Percentiles rank a stretch among this genome's conserved stretches.
phyloP scores from a whole-genome alignment of 2,329 filamentous ascomycete species.

The Coccinonectria pachysandricola region DNA sequence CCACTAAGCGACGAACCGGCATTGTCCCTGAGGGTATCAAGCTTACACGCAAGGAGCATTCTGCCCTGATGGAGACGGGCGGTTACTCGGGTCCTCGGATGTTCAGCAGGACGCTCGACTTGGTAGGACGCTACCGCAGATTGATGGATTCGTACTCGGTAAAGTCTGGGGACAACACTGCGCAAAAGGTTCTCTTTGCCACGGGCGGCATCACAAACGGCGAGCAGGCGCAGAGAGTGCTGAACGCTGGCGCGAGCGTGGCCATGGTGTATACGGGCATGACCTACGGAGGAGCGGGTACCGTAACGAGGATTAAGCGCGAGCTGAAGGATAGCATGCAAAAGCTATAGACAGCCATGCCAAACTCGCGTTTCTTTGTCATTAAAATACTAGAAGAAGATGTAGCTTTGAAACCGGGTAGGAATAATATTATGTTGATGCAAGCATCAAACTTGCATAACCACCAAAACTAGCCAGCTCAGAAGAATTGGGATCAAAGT shows the following conservation, averaged over 20 bases:
- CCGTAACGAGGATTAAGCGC: constrained; percentile 53
- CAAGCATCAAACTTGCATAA: too few species aligned
- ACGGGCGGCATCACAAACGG: constrained; percentile 89
- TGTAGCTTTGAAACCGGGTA: too few species aligned
- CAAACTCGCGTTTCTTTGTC: constrained; percentile 5
- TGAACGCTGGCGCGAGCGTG: constrained; percentile 82
- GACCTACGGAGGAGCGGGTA: constrained; percentile 55
- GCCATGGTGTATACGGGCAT: constrained; percentile 83
- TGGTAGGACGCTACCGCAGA: constrained; percentile 71
- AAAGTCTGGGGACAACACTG: constrained; percentile 21
- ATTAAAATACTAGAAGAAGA: too few species aligned
- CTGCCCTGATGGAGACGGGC: constrained; percentile 63
- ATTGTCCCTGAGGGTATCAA: constrained; percentile 56
- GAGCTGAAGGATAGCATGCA: constrained; percentile 43
- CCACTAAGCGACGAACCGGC: constrained; percentile 71
- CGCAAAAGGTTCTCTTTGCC: constrained; percentile 78
- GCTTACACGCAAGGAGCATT: constrained; percentile 56
- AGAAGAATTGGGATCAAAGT: constrained; percentile 12
- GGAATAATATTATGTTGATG: too few species aligned
- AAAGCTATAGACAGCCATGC: constrained; percentile 4
- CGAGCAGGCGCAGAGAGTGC: constrained; percentile 66
- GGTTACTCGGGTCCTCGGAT: constrained; percentile 87
- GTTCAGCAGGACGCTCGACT: constrained; percentile 66
- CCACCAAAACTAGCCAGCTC: too few species aligned
- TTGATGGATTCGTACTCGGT: constrained; percentile 45